Evolutionary conservation across 495 filamentous ascomycete genomes (phyloP).

Genomic region (Endocarpon pusillum): DNA sequence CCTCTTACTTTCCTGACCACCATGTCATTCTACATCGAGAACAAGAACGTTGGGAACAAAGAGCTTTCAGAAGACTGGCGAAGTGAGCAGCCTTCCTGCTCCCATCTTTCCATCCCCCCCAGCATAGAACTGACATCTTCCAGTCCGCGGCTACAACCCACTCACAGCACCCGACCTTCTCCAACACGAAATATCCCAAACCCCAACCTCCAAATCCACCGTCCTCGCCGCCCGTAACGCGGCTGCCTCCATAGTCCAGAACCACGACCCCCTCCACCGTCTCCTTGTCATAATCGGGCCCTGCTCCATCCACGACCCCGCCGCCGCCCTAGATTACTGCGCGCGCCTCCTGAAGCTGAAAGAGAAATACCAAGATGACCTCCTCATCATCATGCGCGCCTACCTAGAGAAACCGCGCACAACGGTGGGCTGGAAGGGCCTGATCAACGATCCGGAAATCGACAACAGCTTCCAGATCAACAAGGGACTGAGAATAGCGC

Average conservation of each 20-base stretch:
- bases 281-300: constrained; percentile 89
- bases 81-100: constrained; percentile 36
- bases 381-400: constrained; percentile 91
- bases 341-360: constrained; percentile 64
- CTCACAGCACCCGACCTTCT: constrained; percentile 86
- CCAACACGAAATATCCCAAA: constrained; percentile 84
- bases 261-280: constrained; percentile 53
- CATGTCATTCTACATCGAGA: constrained; percentile 90
- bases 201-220: constrained; percentile 55
- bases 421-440: constrained; percentile 96
- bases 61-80: constrained; percentile 74
- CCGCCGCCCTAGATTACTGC: constrained; percentile 86
- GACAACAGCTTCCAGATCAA: constrained; percentile 99
- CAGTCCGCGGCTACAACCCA: constrained; percentile 84
- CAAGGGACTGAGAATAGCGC: constrained; percentile 74
- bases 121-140: constrained; percentile 3
- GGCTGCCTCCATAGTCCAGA: constrained; percentile 63
- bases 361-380: constrained; percentile 74
- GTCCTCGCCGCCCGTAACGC: constrained; percentile 71
- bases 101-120: constrained; percentile 1
- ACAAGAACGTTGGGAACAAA: constrained; percentile 74
- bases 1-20: too few relatives aligned
- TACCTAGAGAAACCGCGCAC: constrained; percentile 99
- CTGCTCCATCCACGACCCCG: constrained; percentile 93
- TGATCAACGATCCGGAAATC: constrained; percentile 98